phyloP scores from a whole-genome alignment of 108 stramenopile genomes.

The Nitzschia inconspicua region DNA sequence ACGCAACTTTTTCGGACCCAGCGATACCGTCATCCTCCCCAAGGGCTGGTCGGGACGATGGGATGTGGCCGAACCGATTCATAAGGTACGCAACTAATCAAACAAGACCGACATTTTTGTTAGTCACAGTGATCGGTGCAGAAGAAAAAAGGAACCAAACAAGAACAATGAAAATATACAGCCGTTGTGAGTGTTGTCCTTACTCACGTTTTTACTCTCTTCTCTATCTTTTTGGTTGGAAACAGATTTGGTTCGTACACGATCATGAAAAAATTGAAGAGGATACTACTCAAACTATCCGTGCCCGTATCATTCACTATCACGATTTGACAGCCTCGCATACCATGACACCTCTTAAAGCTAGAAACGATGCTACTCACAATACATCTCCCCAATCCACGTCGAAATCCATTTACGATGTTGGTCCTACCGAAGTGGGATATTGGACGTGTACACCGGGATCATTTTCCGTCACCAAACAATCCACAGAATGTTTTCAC shows the following conservation, averaged over 20 bases:
- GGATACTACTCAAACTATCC: too few species aligned
- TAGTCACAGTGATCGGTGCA: background rate
- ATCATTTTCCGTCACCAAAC: slow-evolving; percentile 22
- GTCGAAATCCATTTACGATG: slow-evolving; percentile 41
- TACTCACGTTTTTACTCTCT: too few species aligned
- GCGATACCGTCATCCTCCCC: slow-evolving; percentile 72
- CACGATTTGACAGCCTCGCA: slow-evolving; percentile 29
- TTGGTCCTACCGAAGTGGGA: slow-evolving; percentile 57
- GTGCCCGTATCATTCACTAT: slow-evolving; percentile 41
- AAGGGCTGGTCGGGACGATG: slow-evolving; percentile 68
- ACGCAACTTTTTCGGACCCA: slow-evolving; percentile 61
- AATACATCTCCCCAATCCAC: slow-evolving; percentile 22
- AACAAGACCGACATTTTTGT: background rate
- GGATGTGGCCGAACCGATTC: slow-evolving; percentile 60
- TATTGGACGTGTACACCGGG: slow-evolving; percentile 51
- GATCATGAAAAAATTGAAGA: too few species aligned
- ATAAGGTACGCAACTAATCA: slow-evolving; percentile 36
- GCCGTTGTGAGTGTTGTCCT: too few species aligned
- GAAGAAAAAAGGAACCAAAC: background rate
- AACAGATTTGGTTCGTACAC: too few species aligned
- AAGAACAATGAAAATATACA: background rate
- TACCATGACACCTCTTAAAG: slow-evolving; percentile 8
- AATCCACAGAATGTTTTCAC: slow-evolving; percentile 32
- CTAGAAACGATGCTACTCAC: slow-evolving; percentile 20
- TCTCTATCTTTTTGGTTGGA: too few species aligned